Evolutionary conservation across 108 stramenopile species (phyloP).

Genomic region (Cylindrotheca closterium): DNA sequence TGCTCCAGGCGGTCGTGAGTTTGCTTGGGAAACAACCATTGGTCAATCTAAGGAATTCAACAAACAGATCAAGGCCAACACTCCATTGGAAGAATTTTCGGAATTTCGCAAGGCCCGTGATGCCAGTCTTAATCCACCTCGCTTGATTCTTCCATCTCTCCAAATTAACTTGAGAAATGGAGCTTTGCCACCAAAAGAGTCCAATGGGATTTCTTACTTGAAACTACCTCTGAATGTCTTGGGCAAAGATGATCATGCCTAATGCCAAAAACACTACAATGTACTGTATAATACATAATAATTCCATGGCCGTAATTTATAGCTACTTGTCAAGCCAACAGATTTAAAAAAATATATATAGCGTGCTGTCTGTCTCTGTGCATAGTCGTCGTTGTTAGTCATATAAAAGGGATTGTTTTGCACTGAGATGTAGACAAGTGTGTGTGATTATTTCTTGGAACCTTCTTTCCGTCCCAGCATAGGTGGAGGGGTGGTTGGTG

Average conservation of each 20-base stretch:
- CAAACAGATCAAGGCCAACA: constrained; percentile 14
- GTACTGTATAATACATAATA: background rate
- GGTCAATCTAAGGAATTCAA: constrained; percentile 11
- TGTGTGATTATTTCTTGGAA: background rate
- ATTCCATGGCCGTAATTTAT: background rate
- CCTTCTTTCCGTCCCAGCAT: background rate
- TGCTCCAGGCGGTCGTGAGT: constrained; percentile 17
- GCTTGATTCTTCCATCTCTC: constrained; percentile 18
- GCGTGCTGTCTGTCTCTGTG: background rate
- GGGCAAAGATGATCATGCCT: constrained; percentile 2
- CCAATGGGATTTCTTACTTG: constrained; percentile 14
- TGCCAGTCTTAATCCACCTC: constrained; percentile 12
- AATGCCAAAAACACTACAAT: background rate
- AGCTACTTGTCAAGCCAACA: background rate
- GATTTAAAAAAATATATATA: constrained; percentile 1
- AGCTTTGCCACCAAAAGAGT: constrained; percentile 15
- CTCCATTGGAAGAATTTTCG: constrained; percentile 17
- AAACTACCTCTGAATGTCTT: constrained; percentile 22
- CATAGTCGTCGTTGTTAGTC: background rate
- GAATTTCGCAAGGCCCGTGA: constrained; percentile 15
- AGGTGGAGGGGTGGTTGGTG: too few species aligned
- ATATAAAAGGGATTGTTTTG: background rate
- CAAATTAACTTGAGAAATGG: constrained; percentile 22
- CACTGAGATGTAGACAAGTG: too few species aligned
- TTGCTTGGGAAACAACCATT: constrained; percentile 28